A percentile compares a stretch with the other conserved stretches of the same genome.
phyloP scores from a whole-genome alignment of 2,329 filamentous ascomycete genomes.

The Cladophialophora carrionii region DNA sequence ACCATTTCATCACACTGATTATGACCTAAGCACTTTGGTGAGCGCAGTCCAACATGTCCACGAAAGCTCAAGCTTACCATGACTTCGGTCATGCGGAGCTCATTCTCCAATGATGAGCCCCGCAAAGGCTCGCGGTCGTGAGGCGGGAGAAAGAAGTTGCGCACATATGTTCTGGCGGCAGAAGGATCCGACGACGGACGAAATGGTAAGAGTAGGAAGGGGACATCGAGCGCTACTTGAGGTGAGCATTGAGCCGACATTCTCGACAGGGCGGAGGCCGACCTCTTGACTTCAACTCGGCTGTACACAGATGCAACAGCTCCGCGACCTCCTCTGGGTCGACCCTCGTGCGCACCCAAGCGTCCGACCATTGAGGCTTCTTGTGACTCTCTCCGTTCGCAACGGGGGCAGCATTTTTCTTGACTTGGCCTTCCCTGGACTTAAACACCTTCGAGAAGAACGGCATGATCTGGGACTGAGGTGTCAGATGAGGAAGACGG shows the following conservation, averaged over 20 bases:
- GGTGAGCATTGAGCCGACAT: slow-evolving; percentile 37
- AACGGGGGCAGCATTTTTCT: slow-evolving; percentile 60
- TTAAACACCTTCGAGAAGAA: slow-evolving; percentile 69
- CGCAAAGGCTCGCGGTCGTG: slow-evolving; percentile 62
- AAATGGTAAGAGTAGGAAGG: slow-evolving; percentile 92
- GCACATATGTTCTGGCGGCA: slow-evolving; percentile 86
- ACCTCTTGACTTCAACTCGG: slow-evolving; percentile 95
- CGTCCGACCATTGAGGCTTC: slow-evolving; percentile 83
- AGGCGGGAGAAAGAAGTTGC: slow-evolving; percentile 81
- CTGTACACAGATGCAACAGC: slow-evolving; percentile 79
- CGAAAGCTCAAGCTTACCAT: slow-evolving; percentile 64
- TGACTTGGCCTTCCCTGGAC: slow-evolving; percentile 71
- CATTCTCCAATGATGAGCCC: slow-evolving; percentile 75
- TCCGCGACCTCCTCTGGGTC: slow-evolving; percentile 90
- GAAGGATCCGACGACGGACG: slow-evolving; percentile 90
- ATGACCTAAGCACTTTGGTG: slow-evolving; percentile 66
- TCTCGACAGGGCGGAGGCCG: slow-evolving; percentile 46
- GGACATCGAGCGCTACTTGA: slow-evolving; percentile 75
- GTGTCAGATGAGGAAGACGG: slow-evolving; percentile 9
- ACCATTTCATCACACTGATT: slow-evolving; percentile 95
- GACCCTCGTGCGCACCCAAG: slow-evolving; percentile 79
- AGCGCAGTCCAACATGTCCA: slow-evolving; percentile 7
- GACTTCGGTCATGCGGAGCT: slow-evolving; percentile 88
- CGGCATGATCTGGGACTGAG: slow-evolving; percentile 49
- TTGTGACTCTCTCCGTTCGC: slow-evolving; percentile 58